These are phyloP conservation scores for Hagleromyces aurorensis DNA, from an alignment of 805 yeast species.

Conservation along the genomic window DNA sequence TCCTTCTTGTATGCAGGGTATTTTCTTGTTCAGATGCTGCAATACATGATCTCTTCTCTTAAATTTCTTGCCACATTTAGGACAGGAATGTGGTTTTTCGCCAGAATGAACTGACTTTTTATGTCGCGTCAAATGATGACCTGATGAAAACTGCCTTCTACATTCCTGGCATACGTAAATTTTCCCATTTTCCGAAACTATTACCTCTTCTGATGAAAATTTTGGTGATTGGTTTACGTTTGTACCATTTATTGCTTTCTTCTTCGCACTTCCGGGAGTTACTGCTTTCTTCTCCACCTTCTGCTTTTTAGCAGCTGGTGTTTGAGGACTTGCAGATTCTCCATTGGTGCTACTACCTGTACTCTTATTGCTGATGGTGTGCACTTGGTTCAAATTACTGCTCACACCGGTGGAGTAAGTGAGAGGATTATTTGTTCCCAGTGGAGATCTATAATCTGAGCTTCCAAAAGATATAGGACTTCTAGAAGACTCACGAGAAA, in stretches of 20 bases:
- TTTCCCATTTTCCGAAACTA: conserved; percentile 30
- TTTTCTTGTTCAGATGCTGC: conserved; percentile 32
- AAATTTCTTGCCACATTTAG: conserved; percentile 32
- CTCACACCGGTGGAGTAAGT: conserved; percentile 15
- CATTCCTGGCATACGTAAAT: conserved; percentile 32
- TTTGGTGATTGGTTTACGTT: conserved; percentile 20
- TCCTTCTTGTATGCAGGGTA: conserved; percentile 25
- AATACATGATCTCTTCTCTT: conserved; percentile 34
- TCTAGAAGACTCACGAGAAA: conserved; percentile 28
- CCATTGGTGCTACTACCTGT: conserved; percentile 10
- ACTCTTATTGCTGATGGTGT: conserved; percentile 11
- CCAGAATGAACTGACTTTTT: conserved; percentile 34
- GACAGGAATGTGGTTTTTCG: conserved; percentile 33
- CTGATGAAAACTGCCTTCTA: conserved; percentile 31
- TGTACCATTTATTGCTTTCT: conserved; percentile 3
- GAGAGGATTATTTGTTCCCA: conserved; percentile 16
- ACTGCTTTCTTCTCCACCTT: conserved; percentile 11
- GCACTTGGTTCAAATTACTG: conserved; percentile 16
- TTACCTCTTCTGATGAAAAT: conserved; percentile 26
- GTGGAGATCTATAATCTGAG: conserved; percentile 19
- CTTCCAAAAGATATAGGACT: conserved; percentile 22
- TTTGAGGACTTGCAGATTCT: conserved; percentile 11
- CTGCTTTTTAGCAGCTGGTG: conserved; percentile 10
- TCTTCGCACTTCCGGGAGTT: conserved; percentile 1
- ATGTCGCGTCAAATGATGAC: conserved; percentile 33